Evolutionary conservation across 2,329 filamentous ascomycete genomes (phyloP), one percentile per base, ranked within the genome.

Genomic region (Herpotrichia juniperi): DNA sequence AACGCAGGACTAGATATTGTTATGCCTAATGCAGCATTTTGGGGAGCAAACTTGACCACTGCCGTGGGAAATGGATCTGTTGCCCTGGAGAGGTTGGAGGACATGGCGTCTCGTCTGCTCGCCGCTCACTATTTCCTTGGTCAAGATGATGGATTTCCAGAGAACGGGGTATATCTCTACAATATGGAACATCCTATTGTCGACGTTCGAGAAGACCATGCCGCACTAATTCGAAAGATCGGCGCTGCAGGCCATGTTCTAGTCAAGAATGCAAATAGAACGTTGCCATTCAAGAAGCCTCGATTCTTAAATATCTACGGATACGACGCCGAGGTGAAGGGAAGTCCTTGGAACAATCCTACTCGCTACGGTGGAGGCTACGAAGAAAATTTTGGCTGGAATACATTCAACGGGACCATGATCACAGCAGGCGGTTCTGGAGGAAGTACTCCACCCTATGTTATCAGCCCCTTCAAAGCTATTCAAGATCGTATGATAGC

Each of bases 221-320:
- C 68, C 1, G 56, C 62, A 3, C 52, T 74, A 26, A 76, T 77
- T 39, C 67, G 75, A n/a, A 68, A 76, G 42, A 68, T 76, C 35
- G 75, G 73, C 26, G 68, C 71, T 12, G 75, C 72, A 4, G 74
- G 74, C 1, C 74, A 67, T 25, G 73, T 76, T 3, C 54, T 76
- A 9, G 62, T 81, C 6, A 82, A 82, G 61, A 84, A 85, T 47
- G 63, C 81, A 19, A 81, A 83, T 45, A 77, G 84, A 4, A 77
- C 79, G 0, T 54, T 85, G 2, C 83, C 82, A 0, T 67, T 85
- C 2, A 63, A 79, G 16, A 79, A 78, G 21, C 72, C 74, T 5
- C 64, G 66, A 4, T 74, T 69, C 49, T 52, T 76, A 7, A 69
- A 65, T 40, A 63, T 77, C 19, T 76, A 74, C 46, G 74, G 74